Evolutionary conservation across 768 basidiomycete genomes (phyloP).

Genomic region (Epithele typhae): DNA sequence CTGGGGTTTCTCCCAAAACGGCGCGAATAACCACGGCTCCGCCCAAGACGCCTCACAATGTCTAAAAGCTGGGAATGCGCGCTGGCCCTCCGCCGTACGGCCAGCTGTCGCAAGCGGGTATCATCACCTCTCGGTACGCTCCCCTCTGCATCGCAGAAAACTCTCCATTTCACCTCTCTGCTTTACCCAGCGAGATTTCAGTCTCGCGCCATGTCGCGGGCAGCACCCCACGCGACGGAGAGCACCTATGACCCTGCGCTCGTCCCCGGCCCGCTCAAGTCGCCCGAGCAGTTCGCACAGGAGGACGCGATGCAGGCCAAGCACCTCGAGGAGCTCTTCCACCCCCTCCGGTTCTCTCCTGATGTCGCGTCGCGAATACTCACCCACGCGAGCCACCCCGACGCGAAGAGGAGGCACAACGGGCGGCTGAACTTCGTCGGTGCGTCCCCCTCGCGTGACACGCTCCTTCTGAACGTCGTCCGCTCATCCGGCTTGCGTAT

Average conservation of each 20-base stretch:
- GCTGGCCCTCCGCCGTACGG: slow-evolving; percentile 12
- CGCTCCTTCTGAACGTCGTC: background rate
- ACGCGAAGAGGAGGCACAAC: slow-evolving; percentile 66
- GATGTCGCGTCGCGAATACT: slow-evolving; percentile 70
- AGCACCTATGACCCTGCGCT: background rate
- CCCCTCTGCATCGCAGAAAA: too few species aligned
- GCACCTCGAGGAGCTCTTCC: slow-evolving; percentile 62
- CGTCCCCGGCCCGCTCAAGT: slow-evolving; percentile 8
- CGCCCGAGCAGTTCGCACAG: slow-evolving; percentile 6
- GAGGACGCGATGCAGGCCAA: slow-evolving; percentile 30
- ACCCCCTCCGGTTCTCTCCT: slow-evolving; percentile 62
- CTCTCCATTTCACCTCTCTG: background rate
- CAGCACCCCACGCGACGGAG: background rate
- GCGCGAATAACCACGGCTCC: background rate
- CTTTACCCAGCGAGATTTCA: background rate
- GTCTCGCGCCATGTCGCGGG: slow-evolving; percentile 1
- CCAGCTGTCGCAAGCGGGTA: slow-evolving; percentile 4
- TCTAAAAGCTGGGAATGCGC: slow-evolving; percentile 11
- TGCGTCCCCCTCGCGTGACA: slow-evolving; percentile 29
- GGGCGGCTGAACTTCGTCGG: slow-evolving; percentile 70
- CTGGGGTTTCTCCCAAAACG: background rate
- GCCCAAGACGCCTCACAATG: background rate
- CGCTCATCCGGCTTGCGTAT: too few species aligned
- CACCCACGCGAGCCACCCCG: slow-evolving; percentile 73
- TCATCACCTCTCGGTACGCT: slow-evolving; percentile 10